A percentile compares a stretch with the other conserved stretches of the same genome.
These are phyloP conservation scores for Vitellaria paradoxa DNA, from an alignment of 179 eudicot species.

Conservation along the genomic window DNA sequence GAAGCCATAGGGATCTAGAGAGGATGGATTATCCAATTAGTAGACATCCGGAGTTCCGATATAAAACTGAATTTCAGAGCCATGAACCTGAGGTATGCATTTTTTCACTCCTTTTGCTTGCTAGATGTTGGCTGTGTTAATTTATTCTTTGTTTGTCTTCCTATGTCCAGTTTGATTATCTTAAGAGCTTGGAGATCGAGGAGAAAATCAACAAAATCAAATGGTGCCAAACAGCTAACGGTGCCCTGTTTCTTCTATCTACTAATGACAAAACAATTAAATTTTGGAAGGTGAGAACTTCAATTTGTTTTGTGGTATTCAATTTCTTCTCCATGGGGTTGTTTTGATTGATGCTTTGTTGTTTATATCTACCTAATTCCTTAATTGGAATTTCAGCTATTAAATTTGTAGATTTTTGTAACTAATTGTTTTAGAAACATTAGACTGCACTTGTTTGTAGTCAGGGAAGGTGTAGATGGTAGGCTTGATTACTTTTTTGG, in stretches of 20 bases:
- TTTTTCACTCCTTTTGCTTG: conserved; percentile 3
- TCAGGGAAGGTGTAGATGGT: not conserved
- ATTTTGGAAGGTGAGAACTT: conserved; percentile 60
- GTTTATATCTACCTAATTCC: not conserved
- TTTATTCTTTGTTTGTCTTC: conserved; percentile 15
- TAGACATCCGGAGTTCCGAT: conserved; percentile 89
- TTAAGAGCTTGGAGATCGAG: conserved; percentile 78
- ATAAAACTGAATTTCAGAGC: conserved; percentile 95
- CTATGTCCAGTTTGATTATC: conserved; percentile 70
- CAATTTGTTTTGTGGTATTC: conserved; percentile 5
- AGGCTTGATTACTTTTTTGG: not conserved
- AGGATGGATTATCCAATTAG: conserved; percentile 54
- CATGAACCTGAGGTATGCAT: conserved; percentile 84
- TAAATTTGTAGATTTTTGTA: not conserved
- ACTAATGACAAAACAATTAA: conserved; percentile 77
- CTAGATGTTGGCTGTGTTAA: conserved; percentile 14
- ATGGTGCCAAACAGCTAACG: conserved; percentile 73
- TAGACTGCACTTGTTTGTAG: not conserved
- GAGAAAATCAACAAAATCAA: conserved; percentile 82
- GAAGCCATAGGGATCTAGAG: conserved; percentile 71
- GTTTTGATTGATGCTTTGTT: not conserved
- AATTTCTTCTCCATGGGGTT: not conserved
- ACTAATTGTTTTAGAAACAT: not conserved
- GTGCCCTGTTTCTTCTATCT: conserved; percentile 63
- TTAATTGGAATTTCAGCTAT: not conserved